Evolutionary conservation across 495 filamentous ascomycete genomes (phyloP), one percentile per base, ranked within the genome.

Genomic region (Penicillium pulvis): DNA sequence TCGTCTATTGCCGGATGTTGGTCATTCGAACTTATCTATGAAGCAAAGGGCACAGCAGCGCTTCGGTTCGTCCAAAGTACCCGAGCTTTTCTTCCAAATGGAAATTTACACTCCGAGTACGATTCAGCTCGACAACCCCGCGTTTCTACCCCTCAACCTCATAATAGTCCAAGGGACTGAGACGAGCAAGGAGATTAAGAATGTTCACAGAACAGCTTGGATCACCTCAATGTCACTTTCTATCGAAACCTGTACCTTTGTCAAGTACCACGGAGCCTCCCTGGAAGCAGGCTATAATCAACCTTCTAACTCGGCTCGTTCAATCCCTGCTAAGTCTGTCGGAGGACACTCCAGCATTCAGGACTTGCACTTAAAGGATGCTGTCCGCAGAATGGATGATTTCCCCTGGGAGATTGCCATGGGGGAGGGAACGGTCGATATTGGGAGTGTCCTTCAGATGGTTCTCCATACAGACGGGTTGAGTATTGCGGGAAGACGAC

Each of bases 251-350:
- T 49, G 24, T 17, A 49, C 16, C 23, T 30, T 49, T 17, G 24
- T 49, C 14, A 49, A 49, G 14, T 17, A 49, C 10, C 46, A 49
- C 16, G 46, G 46, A 31, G 46, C 46, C 26, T 49, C 46, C 5
- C 24, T 49, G 14, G 46, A 31, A 17, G 46, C 46, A 14, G 26
- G 9, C 14, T 49, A 30, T 11, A 31, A 24, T 10, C 11, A 49
- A 31, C 24, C 46, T 26, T 33, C 46, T 9, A 49, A 49, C 4
- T 31, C 24, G 33, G 46, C 46, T 9, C 12, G 23, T 49, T 49
- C 46, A 17, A n/a, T 31, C 9, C 46, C 46, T 8, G 5, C 46
- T 2, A 49, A 49, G 16, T 28, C 26, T 9, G 46, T 31, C 1
- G 46, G 46, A 6, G 30, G 14, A 16, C 24, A n/a, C 7, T 30